Conservation (phyloP, 2,329 filamentous ascomycete species). For the Colletotrichum coccodes region DNA sequence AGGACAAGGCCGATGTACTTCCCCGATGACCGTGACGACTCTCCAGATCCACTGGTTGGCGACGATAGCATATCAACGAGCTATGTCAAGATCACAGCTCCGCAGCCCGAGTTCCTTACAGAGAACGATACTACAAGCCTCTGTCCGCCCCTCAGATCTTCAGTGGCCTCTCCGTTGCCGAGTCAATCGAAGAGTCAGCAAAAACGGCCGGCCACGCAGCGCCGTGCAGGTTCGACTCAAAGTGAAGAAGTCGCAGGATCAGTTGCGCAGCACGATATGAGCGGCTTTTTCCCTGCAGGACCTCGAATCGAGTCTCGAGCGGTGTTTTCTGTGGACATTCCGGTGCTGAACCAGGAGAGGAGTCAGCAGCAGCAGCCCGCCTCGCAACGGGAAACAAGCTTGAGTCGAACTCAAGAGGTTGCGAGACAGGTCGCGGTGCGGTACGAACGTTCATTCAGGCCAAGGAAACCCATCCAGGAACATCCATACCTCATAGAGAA, state of each 20-base stretch:
- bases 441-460: conserved; percentile 62
- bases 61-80: conserved; percentile 49
- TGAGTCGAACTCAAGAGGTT: conserved; percentile 5
- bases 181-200: neutral
- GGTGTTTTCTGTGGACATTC: neutral
- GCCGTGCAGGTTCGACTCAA: neutral
- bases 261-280: neutral
- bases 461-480: conserved; percentile 69
- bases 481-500: conserved; percentile 68
- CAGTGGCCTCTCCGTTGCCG: neutral
- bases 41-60: conserved; percentile 30
- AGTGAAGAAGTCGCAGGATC: neutral
- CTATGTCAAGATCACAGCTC: conserved; percentile 48
- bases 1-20: conserved; percentile 2
- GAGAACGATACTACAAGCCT: conserved; percentile 18
- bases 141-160: neutral
- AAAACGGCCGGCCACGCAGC: neutral
- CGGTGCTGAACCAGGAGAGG: neutral
- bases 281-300: neutral
- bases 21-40: neutral
- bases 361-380: neutral
- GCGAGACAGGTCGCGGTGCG: conserved; percentile 40
- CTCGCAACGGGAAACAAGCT: neutral
- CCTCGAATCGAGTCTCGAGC: neutral
- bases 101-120: conserved; percentile 39